Evolutionary conservation across 148 eudicot genomes (phyloP).

Genomic region (Polygonum aviculare): DNA sequence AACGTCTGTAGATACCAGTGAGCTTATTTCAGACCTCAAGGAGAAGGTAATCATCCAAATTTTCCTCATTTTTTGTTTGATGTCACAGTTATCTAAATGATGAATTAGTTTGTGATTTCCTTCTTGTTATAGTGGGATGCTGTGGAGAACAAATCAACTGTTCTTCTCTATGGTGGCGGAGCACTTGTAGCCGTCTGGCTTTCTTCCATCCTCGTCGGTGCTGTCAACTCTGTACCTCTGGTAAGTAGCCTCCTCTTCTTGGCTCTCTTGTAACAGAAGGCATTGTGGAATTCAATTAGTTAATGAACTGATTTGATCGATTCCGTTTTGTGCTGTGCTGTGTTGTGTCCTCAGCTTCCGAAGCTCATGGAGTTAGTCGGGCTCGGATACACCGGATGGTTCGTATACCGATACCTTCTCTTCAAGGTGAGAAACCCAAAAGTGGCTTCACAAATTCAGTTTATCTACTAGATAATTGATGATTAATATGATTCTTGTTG

Average conservation of each 20-base stretch:
- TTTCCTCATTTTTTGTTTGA: background rate
- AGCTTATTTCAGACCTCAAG: conserved; percentile 69
- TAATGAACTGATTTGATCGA: background rate
- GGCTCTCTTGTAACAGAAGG: background rate
- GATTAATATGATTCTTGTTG: background rate
- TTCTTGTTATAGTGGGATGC: conserved; percentile 71
- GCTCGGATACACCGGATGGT: conserved; percentile 98
- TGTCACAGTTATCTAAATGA: background rate
- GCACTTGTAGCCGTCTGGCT: conserved; percentile 88
- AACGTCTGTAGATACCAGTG: conserved; percentile 51
- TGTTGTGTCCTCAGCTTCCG: conserved; percentile 53
- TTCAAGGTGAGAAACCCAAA: conserved; percentile 59
- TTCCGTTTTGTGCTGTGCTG: background rate
- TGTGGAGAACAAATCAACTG: conserved; percentile 95
- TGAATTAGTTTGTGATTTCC: conserved; percentile 3
- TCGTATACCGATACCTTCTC: conserved; percentile 96
- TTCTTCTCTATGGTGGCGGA: conserved; percentile 92
- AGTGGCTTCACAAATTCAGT: background rate
- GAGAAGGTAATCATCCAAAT: conserved; percentile 51
- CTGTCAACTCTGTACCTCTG: conserved; percentile 91
- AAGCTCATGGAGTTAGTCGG: conserved; percentile 99
- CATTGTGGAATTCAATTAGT: background rate
- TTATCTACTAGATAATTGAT: background rate
- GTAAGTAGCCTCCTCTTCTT: conserved; percentile 27
- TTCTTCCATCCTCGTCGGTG: conserved; percentile 70